A percentile compares a stretch with the other conserved stretches of the same genome.
These are phyloP conservation scores for Penicillium sp. DNA, from an alignment of 2,329 filamentous ascomycete species.

Conservation along the genomic window DNA sequence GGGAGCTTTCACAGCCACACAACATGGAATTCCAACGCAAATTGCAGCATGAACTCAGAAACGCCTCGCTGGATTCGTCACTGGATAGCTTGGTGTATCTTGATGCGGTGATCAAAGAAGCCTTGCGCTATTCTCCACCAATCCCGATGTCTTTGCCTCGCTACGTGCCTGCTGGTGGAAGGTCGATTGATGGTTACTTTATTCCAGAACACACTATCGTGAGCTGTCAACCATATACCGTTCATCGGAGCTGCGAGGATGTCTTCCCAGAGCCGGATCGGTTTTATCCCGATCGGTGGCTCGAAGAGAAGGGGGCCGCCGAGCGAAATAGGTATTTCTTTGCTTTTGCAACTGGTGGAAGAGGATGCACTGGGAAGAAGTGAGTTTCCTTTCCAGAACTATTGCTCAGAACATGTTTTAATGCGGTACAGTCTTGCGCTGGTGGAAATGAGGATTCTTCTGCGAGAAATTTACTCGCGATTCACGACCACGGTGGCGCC, in stretches of 20 bases:
- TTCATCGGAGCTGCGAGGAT: conserved; percentile 33
- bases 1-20: conserved; percentile 65
- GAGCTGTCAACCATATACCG: conserved; percentile 41
- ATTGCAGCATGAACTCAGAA: conserved; percentile 56
- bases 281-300: conserved; percentile 38
- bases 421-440: conserved; percentile 55
- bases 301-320: conserved; percentile 33
- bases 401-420: neutral
- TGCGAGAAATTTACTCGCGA: conserved; percentile 62
- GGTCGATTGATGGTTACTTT: conserved; percentile 43
- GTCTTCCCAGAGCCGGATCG: conserved; percentile 34
- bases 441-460: conserved; percentile 67
- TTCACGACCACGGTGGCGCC: conserved; percentile 56
- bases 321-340: conserved; percentile 60
- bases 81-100: conserved; percentile 55
- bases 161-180: conserved; percentile 38
- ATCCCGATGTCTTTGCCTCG: conserved; percentile 56
- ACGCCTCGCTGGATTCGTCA: conserved; percentile 39
- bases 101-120: conserved; percentile 65
- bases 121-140: conserved; percentile 58
- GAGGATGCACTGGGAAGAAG: conserved; percentile 60
- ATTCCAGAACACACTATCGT: conserved; percentile 41
- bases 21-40: conserved; percentile 54
- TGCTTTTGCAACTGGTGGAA: conserved; percentile 65
- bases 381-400: conserved; percentile 46